Percentiles rank a stretch among this genome's conserved stretches.
These are phyloP conservation scores for Salmacisia buchloeana DNA, from an alignment of 1,284 basidiomycete species.

Conservation along the genomic window DNA sequence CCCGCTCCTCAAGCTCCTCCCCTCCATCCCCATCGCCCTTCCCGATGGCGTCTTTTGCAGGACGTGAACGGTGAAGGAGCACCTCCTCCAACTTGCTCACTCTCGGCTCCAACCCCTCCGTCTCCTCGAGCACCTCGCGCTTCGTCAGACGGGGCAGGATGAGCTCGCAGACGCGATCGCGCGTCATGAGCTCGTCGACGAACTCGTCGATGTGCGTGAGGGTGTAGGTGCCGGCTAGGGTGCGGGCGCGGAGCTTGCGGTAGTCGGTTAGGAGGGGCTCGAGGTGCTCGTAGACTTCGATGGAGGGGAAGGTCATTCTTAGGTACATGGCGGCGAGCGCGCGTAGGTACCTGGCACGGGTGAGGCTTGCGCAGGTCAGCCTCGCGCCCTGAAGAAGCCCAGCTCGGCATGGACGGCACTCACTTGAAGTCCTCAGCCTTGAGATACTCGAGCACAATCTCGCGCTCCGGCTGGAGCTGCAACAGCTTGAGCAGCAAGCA, in stretches of 20 bases:
- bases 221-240: slow-evolving; percentile 53
- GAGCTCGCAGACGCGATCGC: slow-evolving; percentile 92
- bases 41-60: no score
- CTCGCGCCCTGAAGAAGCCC: background rate
- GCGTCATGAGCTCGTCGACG: slow-evolving; percentile 72
- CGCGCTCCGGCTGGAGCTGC: slow-evolving; percentile 94
- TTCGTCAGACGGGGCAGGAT: slow-evolving; percentile 85
- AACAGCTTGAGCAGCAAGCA: slow-evolving; percentile 87
- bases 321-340: slow-evolving; percentile 91
- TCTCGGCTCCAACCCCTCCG: slow-evolving; percentile 66
- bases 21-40: background rate
- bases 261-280: slow-evolving; percentile 93
- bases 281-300: slow-evolving; percentile 84
- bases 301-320: slow-evolving; percentile 81
- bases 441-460: slow-evolving; percentile 90
- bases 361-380: no score
- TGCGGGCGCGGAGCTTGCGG: slow-evolving; percentile 74
- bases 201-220: slow-evolving; percentile 90
- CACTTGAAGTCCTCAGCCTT: slow-evolving; percentile 96
- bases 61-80: no score
- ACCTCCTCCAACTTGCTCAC: slow-evolving; percentile 70
- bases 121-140: slow-evolving; percentile 81
- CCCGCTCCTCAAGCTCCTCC: background rate
- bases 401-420: slow-evolving; percentile 43
- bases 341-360: slow-evolving; percentile 69